A percentile compares a stretch with the other conserved stretches of the same genome.
These are phyloP conservation scores for Claviceps capensis DNA, from an alignment of 2,329 filamentous ascomycete genomes.

Conservation along the genomic window DNA sequence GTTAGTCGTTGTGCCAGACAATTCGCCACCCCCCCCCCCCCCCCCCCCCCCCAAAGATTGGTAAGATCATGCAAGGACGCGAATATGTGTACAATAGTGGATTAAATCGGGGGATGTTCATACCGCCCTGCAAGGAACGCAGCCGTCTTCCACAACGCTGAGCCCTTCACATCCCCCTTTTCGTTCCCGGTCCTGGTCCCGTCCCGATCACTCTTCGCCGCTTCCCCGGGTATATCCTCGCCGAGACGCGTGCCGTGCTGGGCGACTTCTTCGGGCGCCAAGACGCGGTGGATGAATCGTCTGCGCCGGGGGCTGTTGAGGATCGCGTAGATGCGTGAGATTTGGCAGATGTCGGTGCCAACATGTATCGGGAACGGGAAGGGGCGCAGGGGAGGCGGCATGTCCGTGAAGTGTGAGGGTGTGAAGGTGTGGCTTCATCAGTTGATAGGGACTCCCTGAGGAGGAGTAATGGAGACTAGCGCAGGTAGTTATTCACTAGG, in stretches of 20 bases:
- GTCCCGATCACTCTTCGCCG: not conserved
- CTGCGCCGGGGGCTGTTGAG: conserved; percentile 29
- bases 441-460: not conserved
- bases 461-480: no score
- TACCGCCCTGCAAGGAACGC: conserved; percentile 24
- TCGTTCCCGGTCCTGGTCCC: no score
- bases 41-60: no score
- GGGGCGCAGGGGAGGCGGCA: conserved; percentile 9
- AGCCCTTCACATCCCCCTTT: not conserved
- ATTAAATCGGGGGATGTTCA: not conserved
- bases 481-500: no score
- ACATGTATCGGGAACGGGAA: conserved; percentile 57
- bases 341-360: conserved; percentile 67
- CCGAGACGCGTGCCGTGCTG: conserved; percentile 12
- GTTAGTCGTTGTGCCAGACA: no score
- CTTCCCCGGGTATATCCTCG: not conserved
- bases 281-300: conserved; percentile 34
- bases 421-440: not conserved
- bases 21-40: no score
- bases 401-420: no score
- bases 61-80: no score
- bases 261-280: conserved; percentile 24
- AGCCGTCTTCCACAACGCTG: conserved; percentile 20
- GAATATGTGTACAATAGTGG: no score
- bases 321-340: conserved; percentile 49